Percentiles rank a stretch among this genome's conserved stretches.
These are phyloP conservation scores for Aspergillus conjunctus DNA, from an alignment of 495 filamentous ascomycete species.

Conservation along the genomic window DNA sequence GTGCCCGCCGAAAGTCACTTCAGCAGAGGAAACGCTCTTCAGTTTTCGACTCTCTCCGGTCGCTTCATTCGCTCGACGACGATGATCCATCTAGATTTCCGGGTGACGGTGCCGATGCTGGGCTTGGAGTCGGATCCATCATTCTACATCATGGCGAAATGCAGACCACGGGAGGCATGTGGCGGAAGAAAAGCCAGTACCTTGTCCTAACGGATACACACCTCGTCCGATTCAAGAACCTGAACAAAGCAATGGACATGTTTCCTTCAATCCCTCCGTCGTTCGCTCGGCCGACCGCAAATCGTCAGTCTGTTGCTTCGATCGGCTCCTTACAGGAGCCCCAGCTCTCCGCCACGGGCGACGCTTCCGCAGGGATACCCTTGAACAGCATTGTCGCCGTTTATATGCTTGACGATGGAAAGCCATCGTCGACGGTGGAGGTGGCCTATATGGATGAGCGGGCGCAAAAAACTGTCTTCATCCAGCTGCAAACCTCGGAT, in stretches of 20 bases:
- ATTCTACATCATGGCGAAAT: conserved; percentile 73
- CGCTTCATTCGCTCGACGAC: conserved; percentile 53
- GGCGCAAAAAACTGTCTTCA: conserved; percentile 56
- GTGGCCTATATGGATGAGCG: conserved; percentile 76
- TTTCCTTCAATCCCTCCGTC: conserved; percentile 57
- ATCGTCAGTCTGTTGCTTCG: conserved; percentile 60
- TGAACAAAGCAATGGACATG: conserved; percentile 67
- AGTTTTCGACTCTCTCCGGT: conserved; percentile 61
- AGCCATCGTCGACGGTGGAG: conserved; percentile 78
- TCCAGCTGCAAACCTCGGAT: conserved; percentile 71
- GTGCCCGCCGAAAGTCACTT: conserved; percentile 45
- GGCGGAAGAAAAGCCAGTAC: conserved; percentile 85
- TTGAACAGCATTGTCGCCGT: conserved; percentile 75
- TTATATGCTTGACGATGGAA: conserved; percentile 76
- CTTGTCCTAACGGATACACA: conserved; percentile 88
- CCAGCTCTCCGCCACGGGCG: conserved; percentile 52
- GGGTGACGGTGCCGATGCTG: conserved; percentile 35
- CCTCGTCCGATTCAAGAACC: conserved; percentile 77
- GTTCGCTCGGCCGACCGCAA: conserved; percentile 38
- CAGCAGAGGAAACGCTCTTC: conserved; percentile 54
- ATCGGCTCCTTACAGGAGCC: conserved; percentile 64
- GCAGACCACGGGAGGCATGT: conserved; percentile 76
- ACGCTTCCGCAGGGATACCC: conserved; percentile 58
- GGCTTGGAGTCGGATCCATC: conserved; percentile 44
- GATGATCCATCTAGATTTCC: conserved; percentile 45